These are phyloP conservation scores for Aspergillus ellipticus DNA, from an alignment of 495 filamentous ascomycete genomes.

Conservation along the genomic window DNA sequence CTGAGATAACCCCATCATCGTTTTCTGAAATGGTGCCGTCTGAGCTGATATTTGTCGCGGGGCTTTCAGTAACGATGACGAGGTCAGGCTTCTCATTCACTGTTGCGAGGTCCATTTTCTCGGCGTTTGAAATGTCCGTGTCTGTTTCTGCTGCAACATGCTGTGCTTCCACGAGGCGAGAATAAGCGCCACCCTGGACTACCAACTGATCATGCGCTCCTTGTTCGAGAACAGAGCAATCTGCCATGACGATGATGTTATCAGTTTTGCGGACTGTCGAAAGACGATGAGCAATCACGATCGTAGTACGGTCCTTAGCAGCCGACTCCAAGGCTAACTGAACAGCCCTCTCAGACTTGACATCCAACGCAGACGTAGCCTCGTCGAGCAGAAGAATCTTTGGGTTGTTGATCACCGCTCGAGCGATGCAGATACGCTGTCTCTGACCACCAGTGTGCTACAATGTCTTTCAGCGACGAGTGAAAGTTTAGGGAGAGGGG, in stretches of 20 bases:
- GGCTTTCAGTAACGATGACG: background rate
- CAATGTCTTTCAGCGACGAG: too few species aligned
- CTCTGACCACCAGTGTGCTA: background rate
- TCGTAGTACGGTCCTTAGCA: slow-evolving; percentile 34
- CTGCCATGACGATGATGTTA: slow-evolving; percentile 48
- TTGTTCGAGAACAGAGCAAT: slow-evolving; percentile 45
- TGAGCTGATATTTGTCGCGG: background rate
- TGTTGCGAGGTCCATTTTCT: background rate
- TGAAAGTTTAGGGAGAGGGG: too few species aligned
- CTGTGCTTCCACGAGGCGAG: slow-evolving; percentile 9
- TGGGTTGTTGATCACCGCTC: background rate
- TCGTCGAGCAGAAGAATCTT: slow-evolving; percentile 27
- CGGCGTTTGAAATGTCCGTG: background rate
- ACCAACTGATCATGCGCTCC: slow-evolving; percentile 42
- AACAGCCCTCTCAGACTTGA: slow-evolving; percentile 48
- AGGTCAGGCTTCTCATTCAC: background rate
- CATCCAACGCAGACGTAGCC: slow-evolving; percentile 37
- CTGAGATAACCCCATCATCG: background rate
- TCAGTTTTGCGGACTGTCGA: slow-evolving; percentile 52
- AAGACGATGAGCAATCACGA: slow-evolving; percentile 54
- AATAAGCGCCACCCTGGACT: slow-evolving; percentile 38
- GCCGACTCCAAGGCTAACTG: slow-evolving; percentile 41
- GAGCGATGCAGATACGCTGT: slow-evolving; percentile 2
- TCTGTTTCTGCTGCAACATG: background rate
- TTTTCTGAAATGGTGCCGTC: background rate